phyloP scores from a whole-genome alignment of 1,284 basidiomycete genomes.

The Marasmius sp. region DNA sequence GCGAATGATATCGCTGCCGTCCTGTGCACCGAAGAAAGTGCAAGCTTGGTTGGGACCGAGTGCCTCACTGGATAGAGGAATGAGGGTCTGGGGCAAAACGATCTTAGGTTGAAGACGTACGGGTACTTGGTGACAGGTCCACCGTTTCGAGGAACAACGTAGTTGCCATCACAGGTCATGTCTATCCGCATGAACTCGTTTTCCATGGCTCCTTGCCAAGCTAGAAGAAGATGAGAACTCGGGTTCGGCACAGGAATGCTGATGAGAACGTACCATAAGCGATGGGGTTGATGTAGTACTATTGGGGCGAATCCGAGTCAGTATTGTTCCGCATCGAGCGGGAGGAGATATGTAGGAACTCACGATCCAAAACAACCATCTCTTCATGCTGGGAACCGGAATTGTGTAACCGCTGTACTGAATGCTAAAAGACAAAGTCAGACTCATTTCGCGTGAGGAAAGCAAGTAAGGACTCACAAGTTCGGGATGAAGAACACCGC shows the following conservation, averaged over 20 bases:
- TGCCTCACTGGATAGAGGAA: slow-evolving; percentile 29
- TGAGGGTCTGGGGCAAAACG: background rate
- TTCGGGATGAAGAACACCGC: slow-evolving; percentile 64
- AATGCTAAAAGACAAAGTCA: slow-evolving; percentile 27
- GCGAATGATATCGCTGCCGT: slow-evolving; percentile 46
- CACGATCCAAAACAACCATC: slow-evolving; percentile 88
- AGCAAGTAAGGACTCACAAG: slow-evolving; percentile 38
- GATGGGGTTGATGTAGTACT: slow-evolving; percentile 78
- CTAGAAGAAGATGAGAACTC: slow-evolving; percentile 25
- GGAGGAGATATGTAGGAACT: slow-evolving; percentile 23
- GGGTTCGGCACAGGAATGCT: background rate
- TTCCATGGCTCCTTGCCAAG: slow-evolving; percentile 78
- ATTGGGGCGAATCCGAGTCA: background rate
- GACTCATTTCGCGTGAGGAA: background rate
- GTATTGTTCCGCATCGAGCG: background rate
- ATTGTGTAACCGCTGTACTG: slow-evolving; percentile 74
- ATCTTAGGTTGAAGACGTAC: slow-evolving; percentile 35
- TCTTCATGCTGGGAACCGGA: slow-evolving; percentile 75
- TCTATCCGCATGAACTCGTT: slow-evolving; percentile 81
- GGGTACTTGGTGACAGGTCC: slow-evolving; percentile 65
- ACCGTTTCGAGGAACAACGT: slow-evolving; percentile 73
- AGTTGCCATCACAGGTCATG: slow-evolving; percentile 66
- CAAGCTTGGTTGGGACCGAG: slow-evolving; percentile 70
- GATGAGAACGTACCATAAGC: slow-evolving; percentile 58
- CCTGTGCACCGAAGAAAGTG: slow-evolving; percentile 58